Conservation (phyloP, 2,329 filamentous ascomycete species). For the Spiromastix sp. region DNA sequence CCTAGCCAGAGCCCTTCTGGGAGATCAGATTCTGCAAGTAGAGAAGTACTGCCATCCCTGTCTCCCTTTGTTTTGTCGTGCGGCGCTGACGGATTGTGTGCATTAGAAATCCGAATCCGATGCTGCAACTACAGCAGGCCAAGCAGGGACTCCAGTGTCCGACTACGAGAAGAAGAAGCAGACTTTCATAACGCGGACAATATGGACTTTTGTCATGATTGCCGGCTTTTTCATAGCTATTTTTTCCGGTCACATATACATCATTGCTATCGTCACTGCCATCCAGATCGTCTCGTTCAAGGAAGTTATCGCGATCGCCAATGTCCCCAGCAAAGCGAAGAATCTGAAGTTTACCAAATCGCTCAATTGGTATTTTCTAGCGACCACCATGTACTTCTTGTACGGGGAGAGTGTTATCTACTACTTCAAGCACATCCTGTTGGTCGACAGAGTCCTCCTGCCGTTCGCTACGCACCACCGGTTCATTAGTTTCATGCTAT, state of each 20-base stretch:
- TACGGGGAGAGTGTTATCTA: slow-evolving; percentile 99
- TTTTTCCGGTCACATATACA: slow-evolving; percentile 95
- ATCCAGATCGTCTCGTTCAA: slow-evolving; percentile 97
- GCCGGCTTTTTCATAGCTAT: slow-evolving; percentile 81
- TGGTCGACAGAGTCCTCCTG: slow-evolving; percentile 86
- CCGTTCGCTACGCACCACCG: slow-evolving; percentile 94
- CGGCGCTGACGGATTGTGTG: no score
- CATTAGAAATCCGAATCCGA: slow-evolving; percentile 5
- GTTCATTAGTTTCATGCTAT: slow-evolving; percentile 98
- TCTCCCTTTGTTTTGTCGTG: slow-evolving; percentile 1
- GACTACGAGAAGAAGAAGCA: slow-evolving; percentile 99
- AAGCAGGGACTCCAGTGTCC: slow-evolving; percentile 35
- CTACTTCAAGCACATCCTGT: slow-evolving; percentile 97
- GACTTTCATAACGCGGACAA: slow-evolving; percentile 90
- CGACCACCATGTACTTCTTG: slow-evolving; percentile 98
- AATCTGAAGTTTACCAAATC: slow-evolving; percentile 90
- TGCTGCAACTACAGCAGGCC: no score
- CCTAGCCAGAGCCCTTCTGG: slow-evolving; percentile 35
- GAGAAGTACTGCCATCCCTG: slow-evolving; percentile 13
- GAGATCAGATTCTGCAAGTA: slow-evolving; percentile 22
- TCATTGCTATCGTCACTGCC: slow-evolving; percentile 83
- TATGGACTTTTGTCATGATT: slow-evolving; percentile 99
- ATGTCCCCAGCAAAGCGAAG: slow-evolving; percentile 82
- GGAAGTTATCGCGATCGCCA: slow-evolving; percentile 96
- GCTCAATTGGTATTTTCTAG: slow-evolving; percentile 97